Evolutionary conservation across 1,284 basidiomycete genomes (phyloP).

Genomic region (Ustilago shanxiensis): DNA sequence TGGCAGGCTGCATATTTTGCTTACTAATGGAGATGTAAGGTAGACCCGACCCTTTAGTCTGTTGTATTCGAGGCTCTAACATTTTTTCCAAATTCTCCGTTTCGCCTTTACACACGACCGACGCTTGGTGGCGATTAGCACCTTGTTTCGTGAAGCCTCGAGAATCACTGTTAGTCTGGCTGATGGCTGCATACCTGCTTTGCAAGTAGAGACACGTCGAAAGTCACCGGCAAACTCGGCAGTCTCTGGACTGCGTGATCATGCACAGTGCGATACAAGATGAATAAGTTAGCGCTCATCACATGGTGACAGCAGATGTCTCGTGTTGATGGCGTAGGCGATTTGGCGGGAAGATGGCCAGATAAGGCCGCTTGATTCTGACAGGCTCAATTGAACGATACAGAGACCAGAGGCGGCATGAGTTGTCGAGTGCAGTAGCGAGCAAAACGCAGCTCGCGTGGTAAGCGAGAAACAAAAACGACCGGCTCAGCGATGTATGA

Average conservation of each 20-base stretch:
- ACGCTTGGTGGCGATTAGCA: too few species aligned
- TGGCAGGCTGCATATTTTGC: conserved; percentile 14
- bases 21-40: conserved; percentile 22
- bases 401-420: too few species aligned
- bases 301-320: background rate
- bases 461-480: conserved; percentile 26
- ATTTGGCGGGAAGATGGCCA: background rate
- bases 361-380: background rate
- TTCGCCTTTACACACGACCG: too few species aligned
- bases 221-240: conserved; percentile 6
- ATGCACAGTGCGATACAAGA: conserved; percentile 1
- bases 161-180: too few species aligned
- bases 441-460: conserved; percentile 4
- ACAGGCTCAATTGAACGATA: too few species aligned
- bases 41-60: too few species aligned
- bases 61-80: too few species aligned
- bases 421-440: background rate
- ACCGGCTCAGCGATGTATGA: conserved; percentile 3
- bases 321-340: background rate
- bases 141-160: too few species aligned
- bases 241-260: background rate
- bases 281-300: conserved; percentile 1
- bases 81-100: too few species aligned
- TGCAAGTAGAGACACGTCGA: background rate
- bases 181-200: background rate